Base-by-base conservation (phyloP, 2,329 filamentous ascomycete genomes). In the Geosmithia morbida region DNA sequence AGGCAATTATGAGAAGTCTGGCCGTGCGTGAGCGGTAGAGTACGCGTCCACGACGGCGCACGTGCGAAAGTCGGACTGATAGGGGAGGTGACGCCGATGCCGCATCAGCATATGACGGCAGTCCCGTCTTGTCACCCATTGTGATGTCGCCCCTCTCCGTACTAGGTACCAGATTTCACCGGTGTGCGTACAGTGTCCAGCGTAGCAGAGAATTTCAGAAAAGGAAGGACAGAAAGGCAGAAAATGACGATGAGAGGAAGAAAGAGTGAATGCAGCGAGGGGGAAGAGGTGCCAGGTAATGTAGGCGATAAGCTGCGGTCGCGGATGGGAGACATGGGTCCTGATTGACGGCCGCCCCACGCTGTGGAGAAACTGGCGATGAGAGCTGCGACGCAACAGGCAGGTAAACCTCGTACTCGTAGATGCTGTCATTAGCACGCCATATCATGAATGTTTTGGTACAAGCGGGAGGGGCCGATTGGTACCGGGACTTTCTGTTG, bases 21-120 rank as follows among this genome's bases (percentile, higher is more conserved):
- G 74, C 51, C 2, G 59, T 62, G 37, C 70, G 65, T 10, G 67
- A 70, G 39, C 70, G 66, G 46, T 71, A 66, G 37, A 68, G 47
- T 30, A 59, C 44, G 18, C 53, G 59, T 42, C 53, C 55, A 19
- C 54, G 50, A 22, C 57, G 59, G 20, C 18, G 30, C 4, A 33
- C 22, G 30, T 26, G 14, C n/a, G 18, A 18, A 26, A 46, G 26
- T 18, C 13, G 43, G 20, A 11, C 13, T 39, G 18, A 18, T 16
- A 18, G 33, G 11, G 29, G 29, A 30, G 29, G 29, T 30, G 44
- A 6, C 11, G 29, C 29, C n/a, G 29, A 40, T 39, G 44, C 44
- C 13, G 45, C 33, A 22, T 6, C 20, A 7, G 45, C n/a, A 17
- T 46, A 46, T 6, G 45, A 33, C n/a, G 45, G 45, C 10, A 46